Evolutionary conservation across 805 yeast genomes (phyloP), one percentile per base, ranked within the genome.

Genomic region (Zygotorulaspora florentina): DNA sequence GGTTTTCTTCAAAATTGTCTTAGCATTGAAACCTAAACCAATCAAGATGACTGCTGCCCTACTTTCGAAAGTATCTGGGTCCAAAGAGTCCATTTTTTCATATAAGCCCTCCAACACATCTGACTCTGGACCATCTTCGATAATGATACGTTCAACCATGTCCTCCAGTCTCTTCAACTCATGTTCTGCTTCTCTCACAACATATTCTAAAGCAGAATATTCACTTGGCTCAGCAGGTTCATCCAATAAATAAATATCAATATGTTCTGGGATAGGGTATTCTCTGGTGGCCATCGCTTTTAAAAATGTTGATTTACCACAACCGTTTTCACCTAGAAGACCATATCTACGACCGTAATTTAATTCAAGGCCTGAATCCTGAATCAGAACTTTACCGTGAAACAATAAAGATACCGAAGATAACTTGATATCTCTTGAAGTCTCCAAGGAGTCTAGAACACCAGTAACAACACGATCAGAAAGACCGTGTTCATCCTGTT

Each of bases 401-500:
- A 93, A 93, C 56, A 89, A 79, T 56, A 91, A 76, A 8, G 98
- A 87, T 35, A 89, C 87, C 41, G 96, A 86, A 15, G 91, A 81
- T 59, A 91, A 67, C 73, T 93, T 93, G 64, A 93, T 73, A 83
- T 93, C 99, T 70, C 97, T 83, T 13, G 97, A 88, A 25, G 97
- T 90, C 35, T 68, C 78, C 65, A 93, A 75, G 43, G 96, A 87
- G 47, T 85, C 90, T 65, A 93, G 75, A 39, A 93, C 99, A 77
- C 99, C 99, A 37, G 99, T 91, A 57, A 91, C 86, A 55, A 91
- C 99, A 76, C 99, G 87, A 70, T 91, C 99, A 38, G 96, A 87
- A 47, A 91, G 64, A 57, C 99, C 99, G 61, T 89, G 83, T 66
- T 87, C 83, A 70, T 91, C 99, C 66, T 85, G 85, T 73, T 91